Conservation (phyloP, 108 stramenopile genomes). For the Aurantiochytrium sp. region DNA sequence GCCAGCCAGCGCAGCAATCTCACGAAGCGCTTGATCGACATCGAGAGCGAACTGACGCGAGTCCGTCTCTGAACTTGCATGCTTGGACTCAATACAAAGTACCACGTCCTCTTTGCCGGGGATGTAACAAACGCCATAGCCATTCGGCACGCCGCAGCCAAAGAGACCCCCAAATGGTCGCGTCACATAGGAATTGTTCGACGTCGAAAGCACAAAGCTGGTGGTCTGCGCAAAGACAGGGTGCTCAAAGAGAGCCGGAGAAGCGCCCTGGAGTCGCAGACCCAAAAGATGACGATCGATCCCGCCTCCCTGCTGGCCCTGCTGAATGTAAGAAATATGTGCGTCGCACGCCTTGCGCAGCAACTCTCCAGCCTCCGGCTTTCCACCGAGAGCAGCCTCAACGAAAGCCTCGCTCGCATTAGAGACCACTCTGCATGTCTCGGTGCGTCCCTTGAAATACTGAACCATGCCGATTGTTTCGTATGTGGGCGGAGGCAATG, state of each 20-base stretch:
- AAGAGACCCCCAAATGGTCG: background rate
- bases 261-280: background rate
- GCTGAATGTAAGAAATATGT: background rate
- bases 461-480: conserved; percentile 1
- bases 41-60: background rate
- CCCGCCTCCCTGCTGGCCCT: background rate
- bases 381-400: background rate
- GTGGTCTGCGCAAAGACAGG: background rate
- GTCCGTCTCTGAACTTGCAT: background rate
- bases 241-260: background rate
- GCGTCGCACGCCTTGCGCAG: background rate
- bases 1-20: background rate
- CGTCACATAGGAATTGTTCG: background rate
- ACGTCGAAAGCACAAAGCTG: background rate
- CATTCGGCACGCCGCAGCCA: background rate
- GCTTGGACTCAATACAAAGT: background rate
- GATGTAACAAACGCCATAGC: conserved; percentile 6
- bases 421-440: background rate
- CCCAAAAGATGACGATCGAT: background rate
- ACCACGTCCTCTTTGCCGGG: background rate
- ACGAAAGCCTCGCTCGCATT: background rate
- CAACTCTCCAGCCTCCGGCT: background rate
- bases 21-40: background rate
- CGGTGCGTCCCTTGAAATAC: background rate
- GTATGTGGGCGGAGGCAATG: background rate